Conservation (phyloP, 2,329 filamentous ascomycete genomes). For the Annulohypoxylon truncatum region DNA sequence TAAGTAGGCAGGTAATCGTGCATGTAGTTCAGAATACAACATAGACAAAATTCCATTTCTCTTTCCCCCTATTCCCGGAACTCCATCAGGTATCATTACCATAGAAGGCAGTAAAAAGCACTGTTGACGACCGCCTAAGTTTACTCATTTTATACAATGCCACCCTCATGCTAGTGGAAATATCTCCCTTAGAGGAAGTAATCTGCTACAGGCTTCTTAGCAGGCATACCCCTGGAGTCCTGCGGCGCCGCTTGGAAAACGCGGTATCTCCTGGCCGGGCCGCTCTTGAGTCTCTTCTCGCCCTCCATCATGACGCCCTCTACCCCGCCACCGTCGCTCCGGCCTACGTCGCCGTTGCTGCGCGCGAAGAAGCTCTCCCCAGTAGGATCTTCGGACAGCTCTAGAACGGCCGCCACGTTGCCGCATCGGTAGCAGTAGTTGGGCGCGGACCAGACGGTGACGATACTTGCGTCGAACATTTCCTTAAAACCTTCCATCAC, state of each 20-base stretch:
- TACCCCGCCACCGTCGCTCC: slow-evolving; percentile 58
- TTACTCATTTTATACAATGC: slow-evolving; percentile 29
- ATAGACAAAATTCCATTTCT: slow-evolving; percentile 16
- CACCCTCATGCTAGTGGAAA: background rate
- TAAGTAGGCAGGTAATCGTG: background rate
- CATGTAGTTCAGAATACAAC: slow-evolving; percentile 10
- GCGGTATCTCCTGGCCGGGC: slow-evolving; percentile 88
- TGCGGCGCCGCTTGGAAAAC: slow-evolving; percentile 98
- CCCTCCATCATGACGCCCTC: slow-evolving; percentile 62
- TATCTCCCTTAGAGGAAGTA: slow-evolving; percentile 77
- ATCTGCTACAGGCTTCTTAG: slow-evolving; percentile 97
- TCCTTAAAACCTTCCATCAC: slow-evolving; percentile 99
- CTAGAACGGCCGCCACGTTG: slow-evolving; percentile 94
- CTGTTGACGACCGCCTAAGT: slow-evolving; percentile 2
- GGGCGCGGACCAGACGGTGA: slow-evolving; percentile 98
- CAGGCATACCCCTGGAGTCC: slow-evolving; percentile 96
- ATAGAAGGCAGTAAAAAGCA: slow-evolving; percentile 15
- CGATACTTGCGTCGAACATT: slow-evolving; percentile 96
- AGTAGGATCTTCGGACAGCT: slow-evolving; percentile 88
- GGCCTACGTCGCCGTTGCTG: slow-evolving; percentile 76
- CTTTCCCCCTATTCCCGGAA: slow-evolving; percentile 18
- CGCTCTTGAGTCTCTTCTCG: slow-evolving; percentile 61
- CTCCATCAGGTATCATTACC: slow-evolving; percentile 38
- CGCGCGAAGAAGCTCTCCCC: slow-evolving; percentile 76
- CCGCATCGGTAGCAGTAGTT: slow-evolving; percentile 98